Conservation (phyloP, 257 asterid genomes). For the Henckelia pumila region DNA sequence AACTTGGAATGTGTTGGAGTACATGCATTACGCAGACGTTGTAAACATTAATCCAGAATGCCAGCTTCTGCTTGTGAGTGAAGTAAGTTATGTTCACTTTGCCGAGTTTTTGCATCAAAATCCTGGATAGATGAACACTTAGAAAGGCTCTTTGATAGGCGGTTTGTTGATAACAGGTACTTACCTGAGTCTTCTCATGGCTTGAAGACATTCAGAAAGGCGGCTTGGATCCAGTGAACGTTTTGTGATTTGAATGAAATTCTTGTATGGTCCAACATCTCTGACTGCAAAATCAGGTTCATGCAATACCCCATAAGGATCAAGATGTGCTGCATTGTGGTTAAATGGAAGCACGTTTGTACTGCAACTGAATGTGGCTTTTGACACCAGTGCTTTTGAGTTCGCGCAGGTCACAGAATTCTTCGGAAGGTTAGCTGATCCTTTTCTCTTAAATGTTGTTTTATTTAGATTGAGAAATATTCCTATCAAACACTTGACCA, state of each 20-base stretch:
- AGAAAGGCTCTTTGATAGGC: background rate
- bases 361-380: constrained; percentile 60
- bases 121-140: constrained; percentile 39
- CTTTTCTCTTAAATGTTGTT: constrained; percentile 45
- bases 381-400: constrained; percentile 64
- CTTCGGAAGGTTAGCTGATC: constrained; percentile 47
- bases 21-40: constrained; percentile 91
- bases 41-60: constrained; percentile 88
- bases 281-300: constrained; percentile 53
- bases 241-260: constrained; percentile 63
- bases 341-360: constrained; percentile 49
- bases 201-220: constrained; percentile 63
- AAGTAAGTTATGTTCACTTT: constrained; percentile 52
- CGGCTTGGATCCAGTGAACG: constrained; percentile 51
- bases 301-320: constrained; percentile 68
- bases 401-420: constrained; percentile 49
- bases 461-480: constrained; percentile 64
- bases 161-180: constrained; percentile 16
- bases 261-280: constrained; percentile 79
- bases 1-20: constrained; percentile 37
- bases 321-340: constrained; percentile 43
- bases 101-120: constrained; percentile 69
- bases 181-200: constrained; percentile 72
- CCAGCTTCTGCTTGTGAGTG: constrained; percentile 86
- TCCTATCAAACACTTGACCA: constrained; percentile 62